These are phyloP conservation scores for Calonectria honghensis DNA, from an alignment of 2,329 filamentous ascomycete species.

Conservation along the genomic window DNA sequence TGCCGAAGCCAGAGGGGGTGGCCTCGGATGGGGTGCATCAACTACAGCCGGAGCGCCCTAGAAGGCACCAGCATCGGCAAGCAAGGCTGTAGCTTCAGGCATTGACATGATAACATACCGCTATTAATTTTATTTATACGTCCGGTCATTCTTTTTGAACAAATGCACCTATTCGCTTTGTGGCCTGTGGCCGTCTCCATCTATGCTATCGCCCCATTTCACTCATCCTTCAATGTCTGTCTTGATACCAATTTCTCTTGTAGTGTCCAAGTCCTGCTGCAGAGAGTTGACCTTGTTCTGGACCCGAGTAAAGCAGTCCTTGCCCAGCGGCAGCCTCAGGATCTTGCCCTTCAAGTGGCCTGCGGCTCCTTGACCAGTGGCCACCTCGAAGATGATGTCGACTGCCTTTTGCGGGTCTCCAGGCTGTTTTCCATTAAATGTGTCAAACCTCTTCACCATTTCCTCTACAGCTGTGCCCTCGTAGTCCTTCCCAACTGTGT, in stretches of 20 bases:
- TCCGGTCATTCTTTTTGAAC: background rate
- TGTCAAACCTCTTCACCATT: constrained; percentile 52
- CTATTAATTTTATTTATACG: background rate
- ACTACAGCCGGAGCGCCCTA: background rate
- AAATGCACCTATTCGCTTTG: background rate
- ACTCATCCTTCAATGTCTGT: constrained; percentile 37
- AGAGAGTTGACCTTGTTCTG: constrained; percentile 50
- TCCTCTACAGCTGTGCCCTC: constrained; percentile 54
- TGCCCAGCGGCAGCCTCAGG: constrained; percentile 59
- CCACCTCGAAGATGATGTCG: constrained; percentile 61
- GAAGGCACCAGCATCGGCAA: background rate
- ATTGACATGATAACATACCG: background rate
- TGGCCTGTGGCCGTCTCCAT: background rate
- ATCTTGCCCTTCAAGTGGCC: constrained; percentile 56
- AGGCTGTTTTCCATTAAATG: constrained; percentile 58
- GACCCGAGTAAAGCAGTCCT: constrained; percentile 57
- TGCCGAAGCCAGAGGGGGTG: no score
- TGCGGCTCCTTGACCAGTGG: constrained; percentile 55
- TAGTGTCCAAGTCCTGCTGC: constrained; percentile 43
- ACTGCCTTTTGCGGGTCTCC: constrained; percentile 64
- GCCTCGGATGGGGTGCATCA: no score
- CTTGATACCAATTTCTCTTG: constrained; percentile 35
- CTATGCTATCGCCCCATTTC: background rate
- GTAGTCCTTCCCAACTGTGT: constrained; percentile 53
- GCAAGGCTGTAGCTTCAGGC: accelerated